Conservation (phyloP, 768 basidiomycete genomes). For the Suillus cothurnatus region DNA sequence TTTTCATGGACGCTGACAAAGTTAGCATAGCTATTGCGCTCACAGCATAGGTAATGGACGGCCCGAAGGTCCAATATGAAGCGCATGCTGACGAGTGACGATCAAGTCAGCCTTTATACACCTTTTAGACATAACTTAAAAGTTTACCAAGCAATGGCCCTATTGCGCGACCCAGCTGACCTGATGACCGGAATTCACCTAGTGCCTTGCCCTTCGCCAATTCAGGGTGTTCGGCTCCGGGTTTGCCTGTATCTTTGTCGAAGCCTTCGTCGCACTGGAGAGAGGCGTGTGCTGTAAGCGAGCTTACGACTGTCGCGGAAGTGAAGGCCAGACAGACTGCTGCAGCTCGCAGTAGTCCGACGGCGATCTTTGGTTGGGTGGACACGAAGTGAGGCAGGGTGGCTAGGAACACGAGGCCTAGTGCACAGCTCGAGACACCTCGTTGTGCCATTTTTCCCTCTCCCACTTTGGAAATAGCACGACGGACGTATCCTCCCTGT, state of each 20-base stretch:
- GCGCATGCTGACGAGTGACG: constrained; percentile 63
- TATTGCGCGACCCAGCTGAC: constrained; percentile 91
- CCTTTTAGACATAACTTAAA: constrained; percentile 3
- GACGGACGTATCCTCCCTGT: constrained; percentile 94
- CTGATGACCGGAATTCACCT: constrained; percentile 87
- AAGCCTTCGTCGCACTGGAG: constrained; percentile 82
- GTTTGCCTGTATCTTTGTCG: constrained; percentile 59
- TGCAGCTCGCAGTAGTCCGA: constrained; percentile 62
- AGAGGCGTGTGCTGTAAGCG: constrained; percentile 88
- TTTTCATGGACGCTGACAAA: constrained; percentile 59
- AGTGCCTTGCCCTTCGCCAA: constrained; percentile 84
- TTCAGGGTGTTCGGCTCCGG: constrained; percentile 56
- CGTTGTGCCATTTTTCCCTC: constrained; percentile 83
- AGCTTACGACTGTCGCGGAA: constrained; percentile 92
- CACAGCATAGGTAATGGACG: constrained; percentile 69
- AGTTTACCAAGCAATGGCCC: constrained; percentile 85
- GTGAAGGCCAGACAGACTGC: constrained; percentile 91
- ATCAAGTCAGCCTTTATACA: constrained; percentile 16
- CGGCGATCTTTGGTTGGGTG: constrained; percentile 44
- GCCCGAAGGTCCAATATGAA: constrained; percentile 88
- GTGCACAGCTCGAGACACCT: constrained; percentile 73
- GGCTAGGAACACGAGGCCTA: constrained; percentile 72
- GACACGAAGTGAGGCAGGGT: constrained; percentile 60
- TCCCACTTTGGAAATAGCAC: constrained; percentile 70
- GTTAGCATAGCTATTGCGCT: constrained; percentile 67